phyloP scores from a whole-genome alignment of 169 alveolate genomes.

The Plasmodium fragile region DNA sequence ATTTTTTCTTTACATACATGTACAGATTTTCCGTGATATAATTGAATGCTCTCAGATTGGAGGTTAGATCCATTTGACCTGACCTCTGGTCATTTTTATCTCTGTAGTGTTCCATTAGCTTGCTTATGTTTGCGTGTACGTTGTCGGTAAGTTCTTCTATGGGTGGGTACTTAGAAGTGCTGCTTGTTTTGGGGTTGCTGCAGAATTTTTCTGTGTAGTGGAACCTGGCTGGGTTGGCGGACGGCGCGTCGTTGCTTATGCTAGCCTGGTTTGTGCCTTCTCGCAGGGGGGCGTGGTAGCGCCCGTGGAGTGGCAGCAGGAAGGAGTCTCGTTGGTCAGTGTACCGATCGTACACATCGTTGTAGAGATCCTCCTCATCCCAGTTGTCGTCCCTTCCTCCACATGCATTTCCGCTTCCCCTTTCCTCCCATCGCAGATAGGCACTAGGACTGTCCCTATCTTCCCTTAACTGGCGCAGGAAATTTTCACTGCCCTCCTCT shows the following conservation, averaged over 20 bases:
- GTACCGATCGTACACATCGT: no score
- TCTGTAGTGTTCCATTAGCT: slow-evolving; percentile 14
- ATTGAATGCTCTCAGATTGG: slow-evolving; percentile 3
- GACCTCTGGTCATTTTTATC: background rate
- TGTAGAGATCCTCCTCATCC: background rate
- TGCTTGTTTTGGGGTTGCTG: background rate
- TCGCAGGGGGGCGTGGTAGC: background rate
- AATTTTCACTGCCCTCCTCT: background rate
- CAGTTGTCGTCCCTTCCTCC: background rate
- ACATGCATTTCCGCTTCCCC: background rate
- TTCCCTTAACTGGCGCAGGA: background rate
- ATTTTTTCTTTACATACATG: slow-evolving; percentile 30
- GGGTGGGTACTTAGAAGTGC: background rate
- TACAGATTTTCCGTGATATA: slow-evolving; percentile 13
- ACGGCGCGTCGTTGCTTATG: background rate
- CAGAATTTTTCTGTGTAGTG: background rate
- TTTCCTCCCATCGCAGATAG: background rate
- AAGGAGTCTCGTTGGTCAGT: background rate
- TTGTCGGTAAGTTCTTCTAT: slow-evolving; percentile 28
- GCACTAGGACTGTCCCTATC: background rate
- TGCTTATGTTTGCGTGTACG: slow-evolving; percentile 50
- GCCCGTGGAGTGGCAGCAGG: background rate
- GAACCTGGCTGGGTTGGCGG: background rate
- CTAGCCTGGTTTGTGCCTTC: background rate
- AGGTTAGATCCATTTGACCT: background rate